Conservation (phyloP, 352 stramenopile genomes). For the Phytopythium kandeliae region DNA sequence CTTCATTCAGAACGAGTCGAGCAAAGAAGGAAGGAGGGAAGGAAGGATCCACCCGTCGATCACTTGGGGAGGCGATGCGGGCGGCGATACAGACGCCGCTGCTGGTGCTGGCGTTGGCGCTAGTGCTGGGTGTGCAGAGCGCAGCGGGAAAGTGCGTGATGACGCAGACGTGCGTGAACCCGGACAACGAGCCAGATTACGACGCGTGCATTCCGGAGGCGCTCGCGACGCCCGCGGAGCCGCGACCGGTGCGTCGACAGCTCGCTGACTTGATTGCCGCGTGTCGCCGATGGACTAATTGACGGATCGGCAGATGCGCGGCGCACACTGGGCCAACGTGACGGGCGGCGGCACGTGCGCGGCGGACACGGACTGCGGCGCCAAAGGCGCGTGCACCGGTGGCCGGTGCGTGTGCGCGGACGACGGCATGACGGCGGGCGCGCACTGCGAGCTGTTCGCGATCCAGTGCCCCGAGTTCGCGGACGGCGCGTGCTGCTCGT, state of each 20-base stretch:
- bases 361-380: slow-evolving; percentile 45
- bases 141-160: slow-evolving; percentile 49
- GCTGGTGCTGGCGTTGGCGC: not conserved
- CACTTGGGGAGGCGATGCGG: too few species aligned
- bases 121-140: not conserved
- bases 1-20: too few species aligned
- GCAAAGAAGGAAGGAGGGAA: too few species aligned
- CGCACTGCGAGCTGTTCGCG: slow-evolving; percentile 63
- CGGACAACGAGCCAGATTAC: slow-evolving; percentile 63
- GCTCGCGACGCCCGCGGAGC: slow-evolving; percentile 24
- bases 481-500: slow-evolving; percentile 75
- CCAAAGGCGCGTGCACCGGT: slow-evolving; percentile 46
- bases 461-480: slow-evolving; percentile 87
- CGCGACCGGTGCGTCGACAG: slow-evolving; percentile 25
- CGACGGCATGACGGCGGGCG: slow-evolving; percentile 63
- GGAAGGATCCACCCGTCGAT: too few species aligned
- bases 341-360: slow-evolving; percentile 59
- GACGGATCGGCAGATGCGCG: slow-evolving; percentile 14
- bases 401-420: slow-evolving; percentile 40
- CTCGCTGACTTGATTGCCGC: not conserved
- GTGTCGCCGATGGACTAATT: not conserved
- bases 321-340: slow-evolving; percentile 34
- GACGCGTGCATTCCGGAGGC: slow-evolving; percentile 68
- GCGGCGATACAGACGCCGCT: not conserved
- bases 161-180: slow-evolving; percentile 77